Evolutionary conservation across 805 yeast species (phyloP), one percentile per base, ranked within the genome.

Genomic region (Ogataea corticis): DNA sequence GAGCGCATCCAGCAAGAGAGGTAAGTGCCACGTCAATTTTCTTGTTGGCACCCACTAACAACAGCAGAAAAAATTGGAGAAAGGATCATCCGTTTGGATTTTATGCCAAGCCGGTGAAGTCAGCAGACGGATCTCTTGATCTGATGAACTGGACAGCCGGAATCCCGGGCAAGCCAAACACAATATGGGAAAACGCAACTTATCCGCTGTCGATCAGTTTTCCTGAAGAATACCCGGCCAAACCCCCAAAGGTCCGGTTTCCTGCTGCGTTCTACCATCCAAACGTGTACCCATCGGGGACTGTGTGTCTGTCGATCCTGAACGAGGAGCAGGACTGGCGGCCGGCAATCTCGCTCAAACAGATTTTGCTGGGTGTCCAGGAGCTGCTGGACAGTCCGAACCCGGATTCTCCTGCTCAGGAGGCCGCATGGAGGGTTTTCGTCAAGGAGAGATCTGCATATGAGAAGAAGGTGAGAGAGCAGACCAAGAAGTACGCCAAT

Each of bases 51-150:
- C 31, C 13, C 15, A 37, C 40, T 37, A 37, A 37, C 40, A 25
- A 39, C 2, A 21, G 11, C 46, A 83, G 99, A 66, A 92, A 91
- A 68, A 89, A 86, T 65, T 94, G 99, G 99, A 82, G 99, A 56
- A 92, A 89, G 65, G 97, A 90, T 65, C 99, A 94, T 63, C 99
- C 99, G 0, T 94, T 91, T 67, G 98, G 98, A 7, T 94, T 94
- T 67, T 91, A 70, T 55, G 99, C 99, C 31, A 87, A 88, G 61
- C 99, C 99, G 12, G 62, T 70, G 19, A 91, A 87, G 63, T 72
- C 75, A n/a, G 59, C 72, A 1, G 96, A 90, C 59, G 99, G 99
- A 3, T 71, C 89, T 0, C 72, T 94, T 51, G 90, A 94, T 65
- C 73, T 94, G 51, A 85, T 86, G 60, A 76, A 69, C 58, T 94